Conservation (phyloP, 2,329 filamentous ascomycete species). For the Colletotrichum truncatum region DNA sequence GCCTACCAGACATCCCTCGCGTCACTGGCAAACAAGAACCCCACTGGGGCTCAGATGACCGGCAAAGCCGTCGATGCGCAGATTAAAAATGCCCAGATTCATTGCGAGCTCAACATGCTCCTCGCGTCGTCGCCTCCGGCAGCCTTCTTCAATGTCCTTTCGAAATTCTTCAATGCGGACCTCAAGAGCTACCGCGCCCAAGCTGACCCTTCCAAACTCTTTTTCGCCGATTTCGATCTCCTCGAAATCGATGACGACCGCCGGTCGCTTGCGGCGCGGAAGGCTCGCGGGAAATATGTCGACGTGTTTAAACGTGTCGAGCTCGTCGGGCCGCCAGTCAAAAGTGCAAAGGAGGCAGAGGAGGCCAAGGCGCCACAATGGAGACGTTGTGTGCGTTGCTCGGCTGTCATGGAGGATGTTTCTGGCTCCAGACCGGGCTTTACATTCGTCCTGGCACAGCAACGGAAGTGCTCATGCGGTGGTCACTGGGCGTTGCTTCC, state of each 20-base stretch:
- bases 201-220: conserved; percentile 73
- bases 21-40: conserved; percentile 55
- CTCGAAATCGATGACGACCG: conserved; percentile 71
- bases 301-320: conserved; percentile 69
- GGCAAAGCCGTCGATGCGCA: conserved; percentile 53
- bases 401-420: conserved; percentile 72
- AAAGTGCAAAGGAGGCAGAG: conserved; percentile 47
- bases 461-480: conserved; percentile 64
- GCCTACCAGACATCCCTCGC: conserved; percentile 58
- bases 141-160: conserved; percentile 65
- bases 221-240: conserved; percentile 77
- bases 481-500: conserved; percentile 61
- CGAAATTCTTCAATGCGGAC: conserved; percentile 69
- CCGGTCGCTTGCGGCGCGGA: conserved; percentile 52
- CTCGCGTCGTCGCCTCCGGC: conserved; percentile 56
- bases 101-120: conserved; percentile 62
- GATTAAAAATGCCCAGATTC: conserved; percentile 55
- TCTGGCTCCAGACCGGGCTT: conserved; percentile 56
- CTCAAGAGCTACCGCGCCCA: conserved; percentile 66
- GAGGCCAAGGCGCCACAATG: conserved; percentile 45
- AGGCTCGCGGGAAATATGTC: conserved; percentile 50
- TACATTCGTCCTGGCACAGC: conserved; percentile 62
- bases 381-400: conserved; percentile 67
- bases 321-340: conserved; percentile 41
- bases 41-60: conserved; percentile 47